Percentiles rank a stretch among this genome's conserved stretches.
Evolutionary conservation across 805 yeast species (phyloP).

Genomic region (Suhomyces pyralidae): DNA sequence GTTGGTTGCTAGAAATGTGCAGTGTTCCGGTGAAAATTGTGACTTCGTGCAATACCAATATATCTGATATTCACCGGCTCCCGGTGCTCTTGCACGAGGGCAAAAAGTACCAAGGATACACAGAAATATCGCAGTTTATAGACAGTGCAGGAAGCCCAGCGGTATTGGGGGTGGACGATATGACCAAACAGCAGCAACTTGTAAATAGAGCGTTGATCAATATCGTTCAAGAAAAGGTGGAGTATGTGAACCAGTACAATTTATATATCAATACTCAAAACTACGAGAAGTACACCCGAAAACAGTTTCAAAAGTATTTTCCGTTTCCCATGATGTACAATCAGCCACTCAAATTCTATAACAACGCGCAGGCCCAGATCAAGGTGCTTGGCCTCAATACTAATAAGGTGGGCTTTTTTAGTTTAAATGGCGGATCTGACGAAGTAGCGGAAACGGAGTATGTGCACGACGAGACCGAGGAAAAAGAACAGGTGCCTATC

Average conservation of each 20-base stretch:
- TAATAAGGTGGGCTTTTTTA: conserved; percentile 28
- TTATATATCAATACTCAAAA: conserved; percentile 54
- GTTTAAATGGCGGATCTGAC: conserved; percentile 13
- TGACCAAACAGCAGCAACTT: conserved; percentile 26
- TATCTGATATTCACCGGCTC: conserved; percentile 46
- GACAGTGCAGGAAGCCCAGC: conserved; percentile 16
- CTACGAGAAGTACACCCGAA: conserved; percentile 59
- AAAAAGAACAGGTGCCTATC: conserved; percentile 24
- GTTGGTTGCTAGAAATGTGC: conserved; percentile 37
- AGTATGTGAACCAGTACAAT: conserved; percentile 53
- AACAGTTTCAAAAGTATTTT: conserved; percentile 47
- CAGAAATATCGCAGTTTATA: conserved; percentile 33
- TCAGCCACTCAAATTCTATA: conserved; percentile 51
- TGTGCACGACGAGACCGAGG: conserved; percentile 21
- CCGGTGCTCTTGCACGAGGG: conserved; percentile 44
- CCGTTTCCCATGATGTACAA: conserved; percentile 77
- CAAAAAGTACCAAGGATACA: conserved; percentile 38
- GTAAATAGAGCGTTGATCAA: conserved; percentile 45
- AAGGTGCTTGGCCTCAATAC: conserved; percentile 28
- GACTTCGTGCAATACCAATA: conserved; percentile 56
- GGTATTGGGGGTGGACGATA: conserved; percentile 10
- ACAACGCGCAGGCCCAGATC: conserved; percentile 34
- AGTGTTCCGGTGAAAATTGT: conserved; percentile 31
- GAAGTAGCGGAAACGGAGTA: conserved; percentile 24
- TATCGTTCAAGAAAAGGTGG: conserved; percentile 40